These are phyloP conservation scores for Vitis labrusca DNA, from an alignment of 164 flowering plant species.

Conservation along the genomic window DNA sequence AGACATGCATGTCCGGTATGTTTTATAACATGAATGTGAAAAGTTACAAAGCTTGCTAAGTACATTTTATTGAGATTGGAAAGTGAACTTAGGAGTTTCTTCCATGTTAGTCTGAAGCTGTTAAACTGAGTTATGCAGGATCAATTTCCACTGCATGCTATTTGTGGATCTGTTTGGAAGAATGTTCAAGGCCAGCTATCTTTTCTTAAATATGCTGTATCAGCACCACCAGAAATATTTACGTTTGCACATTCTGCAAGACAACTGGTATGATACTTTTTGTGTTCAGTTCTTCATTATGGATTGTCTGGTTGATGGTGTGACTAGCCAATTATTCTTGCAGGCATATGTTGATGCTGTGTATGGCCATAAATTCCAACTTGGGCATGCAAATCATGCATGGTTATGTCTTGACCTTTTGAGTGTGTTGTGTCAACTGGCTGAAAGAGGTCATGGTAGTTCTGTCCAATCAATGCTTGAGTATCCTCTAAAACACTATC, in stretches of 20 bases:
- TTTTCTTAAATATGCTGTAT: constrained; percentile 78
- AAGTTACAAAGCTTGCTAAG: constrained; percentile 37
- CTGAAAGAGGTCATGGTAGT: constrained; percentile 84
- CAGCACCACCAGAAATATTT: constrained; percentile 76
- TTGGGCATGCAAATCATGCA: constrained; percentile 62
- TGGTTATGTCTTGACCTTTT: constrained; percentile 86
- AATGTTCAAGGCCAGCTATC: constrained; percentile 84
- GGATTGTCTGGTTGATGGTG: too few relatives aligned
- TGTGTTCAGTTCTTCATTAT: neutral
- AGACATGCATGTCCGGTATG: constrained; percentile 46
- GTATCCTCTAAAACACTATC: constrained; percentile 70
- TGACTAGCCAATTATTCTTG: constrained; percentile 12
- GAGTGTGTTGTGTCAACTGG: constrained; percentile 74
- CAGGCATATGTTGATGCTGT: constrained; percentile 62
- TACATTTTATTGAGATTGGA: constrained; percentile 19
- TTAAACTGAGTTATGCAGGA: constrained; percentile 47
- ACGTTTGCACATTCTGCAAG: constrained; percentile 65
- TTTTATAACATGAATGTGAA: constrained; percentile 10
- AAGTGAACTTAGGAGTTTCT: neutral
- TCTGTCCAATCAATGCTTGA: constrained; percentile 60
- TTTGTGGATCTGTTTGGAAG: constrained; percentile 86
- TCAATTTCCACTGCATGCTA: constrained; percentile 78
- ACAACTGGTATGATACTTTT: constrained; percentile 54
- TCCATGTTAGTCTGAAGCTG: constrained; percentile 3
- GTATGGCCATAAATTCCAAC: constrained; percentile 49